Evolutionary conservation across 1,284 basidiomycete genomes (phyloP).

Genomic region (Microbotryum saponariae): DNA sequence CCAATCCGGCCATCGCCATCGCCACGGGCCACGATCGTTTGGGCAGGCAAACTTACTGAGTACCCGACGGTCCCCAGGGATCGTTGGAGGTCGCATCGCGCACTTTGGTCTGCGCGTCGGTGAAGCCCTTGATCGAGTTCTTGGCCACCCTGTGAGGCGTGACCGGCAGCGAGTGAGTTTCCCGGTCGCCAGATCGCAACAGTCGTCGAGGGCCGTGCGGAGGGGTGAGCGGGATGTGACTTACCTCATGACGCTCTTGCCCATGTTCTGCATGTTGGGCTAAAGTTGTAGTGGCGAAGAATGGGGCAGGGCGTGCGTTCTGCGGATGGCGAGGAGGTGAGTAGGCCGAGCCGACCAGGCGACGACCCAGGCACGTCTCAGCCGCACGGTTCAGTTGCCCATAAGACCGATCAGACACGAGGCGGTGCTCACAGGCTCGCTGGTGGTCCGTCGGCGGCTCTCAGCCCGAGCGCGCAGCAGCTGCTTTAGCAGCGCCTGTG

Average conservation of each 20-base stretch:
- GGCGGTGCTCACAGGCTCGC: too few relatives aligned
- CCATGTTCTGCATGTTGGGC: slow-evolving; percentile 26
- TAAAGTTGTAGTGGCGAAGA: neutral
- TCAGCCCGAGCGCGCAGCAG: neutral
- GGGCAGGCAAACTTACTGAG: slow-evolving; percentile 49
- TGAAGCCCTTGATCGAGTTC: slow-evolving; percentile 33
- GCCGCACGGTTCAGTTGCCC: neutral
- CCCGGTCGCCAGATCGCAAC: neutral
- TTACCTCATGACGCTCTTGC: slow-evolving; percentile 29
- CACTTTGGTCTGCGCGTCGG: slow-evolving; percentile 32
- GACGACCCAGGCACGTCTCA: neutral
- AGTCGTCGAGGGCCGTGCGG: neutral
- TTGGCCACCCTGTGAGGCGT: slow-evolving; percentile 21
- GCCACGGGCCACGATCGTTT: neutral
- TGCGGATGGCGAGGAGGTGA: neutral
- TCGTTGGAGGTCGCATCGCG: slow-evolving; percentile 99
- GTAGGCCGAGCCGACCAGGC: neutral
- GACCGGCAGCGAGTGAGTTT: neutral
- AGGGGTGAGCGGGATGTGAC: neutral
- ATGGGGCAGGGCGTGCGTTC: neutral
- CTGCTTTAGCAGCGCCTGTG: neutral
- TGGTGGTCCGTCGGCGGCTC: neutral
- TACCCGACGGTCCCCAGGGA: slow-evolving; percentile 95
- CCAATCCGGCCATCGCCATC: too few relatives aligned
- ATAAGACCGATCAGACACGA: too few relatives aligned